A percentile compares a stretch with the other conserved stretches of the same genome.
Conservation (phyloP, 768 basidiomycete genomes). For the Leccinum aurantiacum region DNA sequence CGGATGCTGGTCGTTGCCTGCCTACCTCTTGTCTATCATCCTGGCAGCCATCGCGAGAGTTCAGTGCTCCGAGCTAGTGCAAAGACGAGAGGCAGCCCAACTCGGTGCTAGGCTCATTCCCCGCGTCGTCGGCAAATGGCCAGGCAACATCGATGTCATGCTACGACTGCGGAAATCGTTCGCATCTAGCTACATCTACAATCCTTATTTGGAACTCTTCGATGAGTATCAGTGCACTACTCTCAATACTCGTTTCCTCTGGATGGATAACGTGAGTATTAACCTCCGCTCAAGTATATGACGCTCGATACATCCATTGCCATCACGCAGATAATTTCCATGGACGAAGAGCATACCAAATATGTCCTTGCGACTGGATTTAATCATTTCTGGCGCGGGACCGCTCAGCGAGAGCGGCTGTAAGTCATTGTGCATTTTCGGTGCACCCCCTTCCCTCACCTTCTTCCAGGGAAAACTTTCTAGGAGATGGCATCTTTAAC, state of each 20-base stretch:
- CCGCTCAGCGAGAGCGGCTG: slow-evolving; percentile 64
- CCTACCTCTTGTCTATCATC: slow-evolving; percentile 43
- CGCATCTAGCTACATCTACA: slow-evolving; percentile 58
- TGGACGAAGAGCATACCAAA: slow-evolving; percentile 71
- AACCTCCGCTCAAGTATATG: background rate
- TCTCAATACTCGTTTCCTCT: slow-evolving; percentile 65
- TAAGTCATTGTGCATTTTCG: slow-evolving; percentile 32
- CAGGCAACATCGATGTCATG: slow-evolving; percentile 74
- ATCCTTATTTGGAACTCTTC: slow-evolving; percentile 65
- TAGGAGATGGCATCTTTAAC: slow-evolving; percentile 79
- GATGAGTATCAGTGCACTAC: slow-evolving; percentile 71
- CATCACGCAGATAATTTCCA: slow-evolving; percentile 58
- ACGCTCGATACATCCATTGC: background rate
- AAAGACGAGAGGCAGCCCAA: slow-evolving; percentile 44
- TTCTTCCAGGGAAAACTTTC: slow-evolving; percentile 42
- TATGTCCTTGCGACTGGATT: slow-evolving; percentile 67
- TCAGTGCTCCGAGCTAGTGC: slow-evolving; percentile 35
- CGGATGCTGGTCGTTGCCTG: slow-evolving; percentile 37
- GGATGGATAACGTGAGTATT: slow-evolving; percentile 62
- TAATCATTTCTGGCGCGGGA: slow-evolving; percentile 65
- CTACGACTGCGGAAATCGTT: slow-evolving; percentile 54
- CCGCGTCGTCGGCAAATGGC: slow-evolving; percentile 66
- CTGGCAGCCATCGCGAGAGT: slow-evolving; percentile 39
- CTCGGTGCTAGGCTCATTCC: slow-evolving; percentile 56
- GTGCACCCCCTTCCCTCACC: slow-evolving; percentile 10